Percentiles rank a stretch among this genome's conserved stretches.
phyloP scores from a whole-genome alignment of 345 rosid genomes.

The Aquilaria yunnanensis region DNA sequence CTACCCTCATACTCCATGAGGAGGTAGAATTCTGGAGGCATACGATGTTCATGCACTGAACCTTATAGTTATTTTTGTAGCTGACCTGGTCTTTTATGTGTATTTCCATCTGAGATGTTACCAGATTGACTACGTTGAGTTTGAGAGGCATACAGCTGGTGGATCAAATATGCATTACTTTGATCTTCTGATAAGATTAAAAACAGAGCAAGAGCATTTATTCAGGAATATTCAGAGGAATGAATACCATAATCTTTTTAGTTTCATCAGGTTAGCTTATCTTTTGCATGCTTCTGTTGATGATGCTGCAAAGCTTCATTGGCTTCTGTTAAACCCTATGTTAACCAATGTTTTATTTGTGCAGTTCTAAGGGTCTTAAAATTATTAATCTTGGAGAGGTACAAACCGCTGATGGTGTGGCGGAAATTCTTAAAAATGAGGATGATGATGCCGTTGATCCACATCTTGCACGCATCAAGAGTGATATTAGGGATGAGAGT shows the following conservation, averaged over 20 bases:
- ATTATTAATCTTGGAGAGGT: conserved; percentile 83
- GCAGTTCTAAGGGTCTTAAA: conserved; percentile 83
- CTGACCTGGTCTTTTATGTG: too few relatives aligned
- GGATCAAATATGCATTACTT: conserved; percentile 99
- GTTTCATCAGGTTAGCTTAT: conserved; percentile 67
- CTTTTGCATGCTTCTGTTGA: background rate
- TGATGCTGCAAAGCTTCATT: conserved; percentile 1
- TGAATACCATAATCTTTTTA: conserved; percentile 83
- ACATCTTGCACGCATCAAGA: conserved; percentile 85
- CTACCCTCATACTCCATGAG: conserved; percentile 95
- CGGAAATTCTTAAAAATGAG: conserved; percentile 64
- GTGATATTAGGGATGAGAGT: conserved; percentile 84
- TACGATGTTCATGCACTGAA: background rate
- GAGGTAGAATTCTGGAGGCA: conserved; percentile 43
- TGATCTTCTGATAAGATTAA: conserved; percentile 85
- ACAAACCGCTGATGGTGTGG: conserved; percentile 54
- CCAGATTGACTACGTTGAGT: conserved; percentile 93
- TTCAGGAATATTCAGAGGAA: conserved; percentile 95
- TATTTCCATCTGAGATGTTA: background rate
- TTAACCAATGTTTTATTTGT: conserved; percentile 4
- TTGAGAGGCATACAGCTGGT: conserved; percentile 99
- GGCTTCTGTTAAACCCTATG: background rate
- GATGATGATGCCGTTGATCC: conserved; percentile 94
- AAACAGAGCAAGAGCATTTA: conserved; percentile 95
- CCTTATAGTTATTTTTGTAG: background rate